Evolutionary conservation across 192 early-diverging fungal genomes (phyloP).

Genomic region (Glomus cerebriforme): DNA sequence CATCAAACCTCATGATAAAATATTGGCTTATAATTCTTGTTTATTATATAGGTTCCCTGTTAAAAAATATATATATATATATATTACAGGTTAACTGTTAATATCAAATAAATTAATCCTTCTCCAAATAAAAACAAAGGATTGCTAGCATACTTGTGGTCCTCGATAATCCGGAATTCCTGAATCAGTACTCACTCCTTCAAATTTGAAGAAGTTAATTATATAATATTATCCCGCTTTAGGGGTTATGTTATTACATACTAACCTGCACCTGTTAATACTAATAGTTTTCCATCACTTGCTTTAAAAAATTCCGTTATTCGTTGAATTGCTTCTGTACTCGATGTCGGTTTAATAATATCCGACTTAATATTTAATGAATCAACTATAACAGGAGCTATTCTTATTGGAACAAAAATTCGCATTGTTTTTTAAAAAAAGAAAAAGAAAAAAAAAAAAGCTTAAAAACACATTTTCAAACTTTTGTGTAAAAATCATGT

Average conservation of each 20-base stretch:
- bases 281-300: slow-evolving; percentile 36
- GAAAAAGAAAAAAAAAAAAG: too few relatives aligned
- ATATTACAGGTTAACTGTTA: too few relatives aligned
- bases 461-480: too few relatives aligned
- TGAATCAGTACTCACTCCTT: slow-evolving; percentile 64
- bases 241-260: neutral
- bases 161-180: slow-evolving; percentile 89
- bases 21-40: slow-evolving; percentile 82
- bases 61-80: too few relatives aligned
- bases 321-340: neutral
- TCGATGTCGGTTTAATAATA: neutral
- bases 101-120: too few relatives aligned
- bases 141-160: slow-evolving; percentile 37
- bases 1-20: slow-evolving; percentile 66
- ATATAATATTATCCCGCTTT: too few relatives aligned
- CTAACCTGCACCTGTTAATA: slow-evolving; percentile 56
- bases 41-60: slow-evolving; percentile 65
- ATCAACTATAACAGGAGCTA: neutral
- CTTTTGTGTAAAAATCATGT: too few relatives aligned
- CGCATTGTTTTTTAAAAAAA: too few relatives aligned
- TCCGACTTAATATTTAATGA: too few relatives aligned
- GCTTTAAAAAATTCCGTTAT: slow-evolving; percentile 1
- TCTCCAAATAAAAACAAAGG: too few relatives aligned
- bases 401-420: too few relatives aligned
- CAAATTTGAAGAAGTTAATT: slow-evolving; percentile 16